Evolutionary conservation across 164 flowering plant genomes (phyloP), one percentile per base, ranked within the genome.

Genomic region (Aristolochia californica): DNA sequence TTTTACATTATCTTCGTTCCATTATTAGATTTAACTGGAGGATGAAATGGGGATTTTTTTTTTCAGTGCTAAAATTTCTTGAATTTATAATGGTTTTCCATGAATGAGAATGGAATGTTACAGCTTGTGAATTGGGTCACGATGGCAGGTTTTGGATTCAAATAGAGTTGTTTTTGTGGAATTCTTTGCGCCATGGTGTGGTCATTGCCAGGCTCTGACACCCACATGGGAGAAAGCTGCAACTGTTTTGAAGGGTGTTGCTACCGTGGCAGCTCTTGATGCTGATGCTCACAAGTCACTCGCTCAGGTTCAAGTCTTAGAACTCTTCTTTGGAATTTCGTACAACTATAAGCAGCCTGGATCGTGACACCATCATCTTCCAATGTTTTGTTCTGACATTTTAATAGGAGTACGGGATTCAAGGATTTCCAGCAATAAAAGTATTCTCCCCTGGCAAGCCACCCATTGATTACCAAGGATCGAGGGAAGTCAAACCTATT

Each of bases 181-280:
- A 70, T 93, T 93, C 67, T 93, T 75, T 72, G 97, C 99, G 10
- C 97, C 99, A 22, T 89, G 97, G 99, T 93, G 99, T 64, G 97
- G 97, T 14, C 97, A 93, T 56, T 93, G 99, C 77, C 62, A 93
- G 72, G 83, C 95, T 45, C 56, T 93, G 56, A 84, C 98, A 5
- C 97, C 98, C 2, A 73, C 59, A 54, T 93, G 99, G 99, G 99
- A 93, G 78, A 89, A 85, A 72, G 91, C 90, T 5, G 97, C 98
- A 13, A 76, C 74, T 62, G 84, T 85, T 45, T 73, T 93, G 74
- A 93, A 93, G 69, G 98, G 98, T 38, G 94, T 89, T 9, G 97
- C 81, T 18, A 87, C 88, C 56, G 90, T 93, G 55, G 97, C 97
- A 27, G 97, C 99, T 57, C 80, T 93, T 65, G 97, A 93, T 67